A percentile compares a stretch with the other conserved stretches of the same genome.
Conservation (phyloP, 441 rosid species). For the Iberis amara region DNA sequence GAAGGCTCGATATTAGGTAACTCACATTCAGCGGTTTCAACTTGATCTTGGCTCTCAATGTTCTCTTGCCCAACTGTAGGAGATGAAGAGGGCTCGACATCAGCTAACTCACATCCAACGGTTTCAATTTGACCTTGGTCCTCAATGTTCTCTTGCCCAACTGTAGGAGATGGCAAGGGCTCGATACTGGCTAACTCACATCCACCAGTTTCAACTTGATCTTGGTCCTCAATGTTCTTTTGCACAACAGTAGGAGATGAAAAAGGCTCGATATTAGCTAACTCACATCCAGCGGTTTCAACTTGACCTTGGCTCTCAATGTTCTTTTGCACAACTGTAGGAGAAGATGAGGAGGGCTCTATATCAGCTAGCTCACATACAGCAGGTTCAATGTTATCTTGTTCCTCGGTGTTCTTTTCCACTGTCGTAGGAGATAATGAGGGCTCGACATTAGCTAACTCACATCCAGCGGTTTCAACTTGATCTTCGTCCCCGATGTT, state of each 20-base stretch:
- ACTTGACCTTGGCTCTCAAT: not conserved
- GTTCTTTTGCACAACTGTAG: not conserved
- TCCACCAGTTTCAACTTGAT: not conserved
- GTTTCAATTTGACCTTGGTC: not conserved
- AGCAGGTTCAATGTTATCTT: not conserved
- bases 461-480: not conserved
- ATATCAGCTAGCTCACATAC: too few species aligned
- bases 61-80: conserved; percentile 3
- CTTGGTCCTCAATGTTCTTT: not conserved
- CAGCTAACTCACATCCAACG: conserved; percentile 1
- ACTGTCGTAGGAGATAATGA: not conserved
- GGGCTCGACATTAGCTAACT: too few species aligned
- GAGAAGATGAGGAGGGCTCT: not conserved
- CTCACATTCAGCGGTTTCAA: not conserved
- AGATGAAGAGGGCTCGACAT: not conserved
- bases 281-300: too few species aligned
- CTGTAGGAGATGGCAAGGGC: conserved; percentile 3
- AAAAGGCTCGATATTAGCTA: too few species aligned
- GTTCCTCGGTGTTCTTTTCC: not conserved
- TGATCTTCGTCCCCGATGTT: not conserved
- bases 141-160: conserved; percentile 2
- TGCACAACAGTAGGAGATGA: not conserved
- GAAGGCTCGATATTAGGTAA: conserved; percentile 7
- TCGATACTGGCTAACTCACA: not conserved
- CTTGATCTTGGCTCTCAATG: not conserved